Evolutionary conservation across 768 basidiomycete species (phyloP).

Genomic region (Kwoniella europaea): DNA sequence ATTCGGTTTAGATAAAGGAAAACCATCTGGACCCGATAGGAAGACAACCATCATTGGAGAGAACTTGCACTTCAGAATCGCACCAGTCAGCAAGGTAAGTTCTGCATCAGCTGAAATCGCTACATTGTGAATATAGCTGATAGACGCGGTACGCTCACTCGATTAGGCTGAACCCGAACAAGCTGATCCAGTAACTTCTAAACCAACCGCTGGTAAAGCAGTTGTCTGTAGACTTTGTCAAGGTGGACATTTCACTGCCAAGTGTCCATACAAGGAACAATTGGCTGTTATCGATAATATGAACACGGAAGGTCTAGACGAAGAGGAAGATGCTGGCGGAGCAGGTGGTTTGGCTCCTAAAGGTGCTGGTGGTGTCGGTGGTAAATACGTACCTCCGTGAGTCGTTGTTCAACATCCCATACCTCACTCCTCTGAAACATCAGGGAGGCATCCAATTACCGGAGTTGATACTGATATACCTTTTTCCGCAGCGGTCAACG

Average conservation of each 20-base stretch:
- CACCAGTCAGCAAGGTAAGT: constrained; percentile 66
- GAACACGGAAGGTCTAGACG: constrained; percentile 64
- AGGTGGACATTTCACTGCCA: constrained; percentile 95
- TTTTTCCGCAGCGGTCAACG: constrained; percentile 68
- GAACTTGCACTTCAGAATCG: constrained; percentile 69
- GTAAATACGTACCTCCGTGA: constrained; percentile 73
- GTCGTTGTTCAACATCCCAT: neutral
- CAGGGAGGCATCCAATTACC: no score
- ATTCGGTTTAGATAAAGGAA: constrained; percentile 89
- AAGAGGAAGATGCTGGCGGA: constrained; percentile 61
- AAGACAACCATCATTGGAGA: constrained; percentile 87
- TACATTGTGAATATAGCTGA: neutral
- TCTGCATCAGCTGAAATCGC: constrained; percentile 13
- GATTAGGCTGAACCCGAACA: constrained; percentile 66
- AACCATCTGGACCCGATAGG: constrained; percentile 82
- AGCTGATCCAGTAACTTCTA: constrained; percentile 68
- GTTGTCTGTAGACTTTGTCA: constrained; percentile 92
- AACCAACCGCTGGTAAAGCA: constrained; percentile 70
- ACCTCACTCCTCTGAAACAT: no score
- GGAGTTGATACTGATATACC: neutral
- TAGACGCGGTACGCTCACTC: neutral
- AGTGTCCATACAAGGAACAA: constrained; percentile 97
- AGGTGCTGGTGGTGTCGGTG: constrained; percentile 62
- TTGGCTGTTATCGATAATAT: constrained; percentile 60
- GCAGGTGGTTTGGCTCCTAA: constrained; percentile 41